Conservation (phyloP, 2,329 filamentous ascomycete species). For the Penicillium thymicola region DNA sequence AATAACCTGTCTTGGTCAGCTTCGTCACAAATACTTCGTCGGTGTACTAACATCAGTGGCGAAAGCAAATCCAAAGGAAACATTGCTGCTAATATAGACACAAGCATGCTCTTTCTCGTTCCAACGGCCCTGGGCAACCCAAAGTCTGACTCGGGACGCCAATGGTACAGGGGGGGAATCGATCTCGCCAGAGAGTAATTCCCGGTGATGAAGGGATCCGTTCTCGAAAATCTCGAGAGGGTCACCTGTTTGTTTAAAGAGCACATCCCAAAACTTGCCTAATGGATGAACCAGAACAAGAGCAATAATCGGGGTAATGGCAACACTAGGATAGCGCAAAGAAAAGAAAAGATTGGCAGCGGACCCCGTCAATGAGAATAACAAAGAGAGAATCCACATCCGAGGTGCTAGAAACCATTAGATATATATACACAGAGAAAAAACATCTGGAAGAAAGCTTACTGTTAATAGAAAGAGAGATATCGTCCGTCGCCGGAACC, state of each 20-base stretch:
- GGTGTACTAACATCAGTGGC: constrained; percentile 64
- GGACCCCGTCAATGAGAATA: constrained; percentile 78
- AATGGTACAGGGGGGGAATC: constrained; percentile 20
- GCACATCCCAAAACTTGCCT: constrained; percentile 72
- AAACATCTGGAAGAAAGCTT: constrained; percentile 2
- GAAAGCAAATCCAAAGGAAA: constrained; percentile 85
- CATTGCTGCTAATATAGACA: constrained; percentile 85
- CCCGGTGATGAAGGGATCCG: constrained; percentile 54
- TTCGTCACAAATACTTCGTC: neutral
- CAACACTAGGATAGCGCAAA: constrained; percentile 83
- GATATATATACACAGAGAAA: neutral
- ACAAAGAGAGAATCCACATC: constrained; percentile 78
- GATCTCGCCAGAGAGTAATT: constrained; percentile 14
- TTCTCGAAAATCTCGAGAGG: constrained; percentile 56
- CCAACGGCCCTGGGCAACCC: constrained; percentile 77
- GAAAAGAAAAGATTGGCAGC: constrained; percentile 68
- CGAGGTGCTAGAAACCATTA: constrained; percentile 55
- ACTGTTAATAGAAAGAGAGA: constrained; percentile 73
- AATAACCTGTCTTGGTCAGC: constrained; percentile 55
- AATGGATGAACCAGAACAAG: constrained; percentile 71
- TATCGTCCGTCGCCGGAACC: constrained; percentile 72
- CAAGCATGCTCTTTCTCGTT: constrained; percentile 88
- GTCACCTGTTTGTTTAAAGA: constrained; percentile 61
- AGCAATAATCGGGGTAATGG: constrained; percentile 77
- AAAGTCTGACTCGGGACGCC: constrained; percentile 56